Evolutionary conservation across 805 yeast genomes (phyloP).

Genomic region (Saccharomycopsis fermentans): DNA sequence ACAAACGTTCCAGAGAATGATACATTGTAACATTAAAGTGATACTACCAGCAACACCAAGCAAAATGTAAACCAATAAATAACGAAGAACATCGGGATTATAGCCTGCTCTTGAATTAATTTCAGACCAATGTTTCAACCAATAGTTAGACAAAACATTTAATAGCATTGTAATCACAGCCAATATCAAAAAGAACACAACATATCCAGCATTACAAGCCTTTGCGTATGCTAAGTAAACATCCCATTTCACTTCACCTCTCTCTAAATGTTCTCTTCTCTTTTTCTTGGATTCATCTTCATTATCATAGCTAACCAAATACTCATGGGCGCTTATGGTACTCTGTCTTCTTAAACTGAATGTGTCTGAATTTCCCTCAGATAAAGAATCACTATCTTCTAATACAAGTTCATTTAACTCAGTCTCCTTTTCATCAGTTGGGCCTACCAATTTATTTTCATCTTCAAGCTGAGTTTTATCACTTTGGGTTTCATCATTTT

Average conservation of each 20-base stretch:
- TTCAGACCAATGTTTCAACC: constrained; percentile 98
- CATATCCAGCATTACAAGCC: constrained; percentile 72
- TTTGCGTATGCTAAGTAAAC: constrained; percentile 76
- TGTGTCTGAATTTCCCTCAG: constrained; percentile 21
- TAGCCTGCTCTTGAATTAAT: constrained; percentile 56
- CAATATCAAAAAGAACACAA: constrained; percentile 43
- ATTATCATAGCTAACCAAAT: constrained; percentile 28
- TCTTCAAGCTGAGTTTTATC: not conserved
- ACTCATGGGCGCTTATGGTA: constrained; percentile 32
- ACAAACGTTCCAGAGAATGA: constrained; percentile 69
- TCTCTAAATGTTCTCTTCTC: constrained; percentile 70
- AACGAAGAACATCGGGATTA: constrained; percentile 65
- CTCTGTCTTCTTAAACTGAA: constrained; percentile 54
- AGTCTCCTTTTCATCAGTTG: not conserved
- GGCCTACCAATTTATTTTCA: not conserved
- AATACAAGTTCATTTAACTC: constrained; percentile 2
- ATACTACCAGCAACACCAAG: constrained; percentile 63
- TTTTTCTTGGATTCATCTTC: constrained; percentile 32
- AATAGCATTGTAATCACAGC: constrained; percentile 49
- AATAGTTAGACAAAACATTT: constrained; percentile 64
- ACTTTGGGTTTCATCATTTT: not conserved
- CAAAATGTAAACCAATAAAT: constrained; percentile 63
- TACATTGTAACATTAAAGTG: constrained; percentile 51
- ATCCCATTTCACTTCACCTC: constrained; percentile 86
- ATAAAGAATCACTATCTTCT: constrained; percentile 2